Evolutionary conservation across 345 rosid species (phyloP).

Genomic region (Hypericum perforatum): DNA sequence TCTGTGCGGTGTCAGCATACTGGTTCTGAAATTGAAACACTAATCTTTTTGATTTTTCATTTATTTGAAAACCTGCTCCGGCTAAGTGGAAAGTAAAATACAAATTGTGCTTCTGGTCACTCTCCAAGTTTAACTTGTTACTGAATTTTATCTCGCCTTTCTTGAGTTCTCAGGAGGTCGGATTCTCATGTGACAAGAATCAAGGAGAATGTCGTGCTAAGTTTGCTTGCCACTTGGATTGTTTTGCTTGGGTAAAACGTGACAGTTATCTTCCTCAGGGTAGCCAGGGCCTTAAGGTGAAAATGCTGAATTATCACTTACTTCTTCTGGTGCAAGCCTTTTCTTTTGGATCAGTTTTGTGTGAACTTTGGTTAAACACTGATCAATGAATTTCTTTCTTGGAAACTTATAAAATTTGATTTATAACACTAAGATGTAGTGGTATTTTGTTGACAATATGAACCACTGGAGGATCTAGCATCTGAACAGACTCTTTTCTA

Average conservation of each 20-base stretch:
- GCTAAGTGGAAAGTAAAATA: too few relatives aligned
- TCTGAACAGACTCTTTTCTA: too few relatives aligned
- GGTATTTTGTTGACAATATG: too few relatives aligned
- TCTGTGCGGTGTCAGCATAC: too few relatives aligned
- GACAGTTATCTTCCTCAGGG: slow-evolving; percentile 99
- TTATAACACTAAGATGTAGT: too few relatives aligned
- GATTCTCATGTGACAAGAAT: slow-evolving; percentile 75
- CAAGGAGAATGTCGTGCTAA: slow-evolving; percentile 96
- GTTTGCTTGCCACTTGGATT: slow-evolving; percentile 92
- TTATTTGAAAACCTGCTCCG: too few relatives aligned
- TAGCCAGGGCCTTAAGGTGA: slow-evolving; percentile 93
- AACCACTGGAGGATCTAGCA: too few relatives aligned
- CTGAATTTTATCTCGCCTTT: slow-evolving; percentile 8
- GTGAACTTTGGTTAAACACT: background rate
- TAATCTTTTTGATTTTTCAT: too few relatives aligned
- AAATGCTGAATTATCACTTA: too few relatives aligned
- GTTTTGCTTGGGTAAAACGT: slow-evolving; percentile 99
- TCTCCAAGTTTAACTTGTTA: slow-evolving; percentile 2
- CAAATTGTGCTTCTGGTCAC: background rate
- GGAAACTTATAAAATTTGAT: too few relatives aligned
- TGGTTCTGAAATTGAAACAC: too few relatives aligned
- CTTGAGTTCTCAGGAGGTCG: slow-evolving; percentile 59
- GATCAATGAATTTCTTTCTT: too few relatives aligned
- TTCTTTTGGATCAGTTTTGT: slow-evolving; percentile 5
- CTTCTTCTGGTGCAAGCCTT: slow-evolving; percentile 3